Percentiles rank a stretch among this genome's conserved stretches.
These are phyloP conservation scores for Maudiozyma barnettii DNA, from an alignment of 805 yeast genomes.

Conservation along the genomic window DNA sequence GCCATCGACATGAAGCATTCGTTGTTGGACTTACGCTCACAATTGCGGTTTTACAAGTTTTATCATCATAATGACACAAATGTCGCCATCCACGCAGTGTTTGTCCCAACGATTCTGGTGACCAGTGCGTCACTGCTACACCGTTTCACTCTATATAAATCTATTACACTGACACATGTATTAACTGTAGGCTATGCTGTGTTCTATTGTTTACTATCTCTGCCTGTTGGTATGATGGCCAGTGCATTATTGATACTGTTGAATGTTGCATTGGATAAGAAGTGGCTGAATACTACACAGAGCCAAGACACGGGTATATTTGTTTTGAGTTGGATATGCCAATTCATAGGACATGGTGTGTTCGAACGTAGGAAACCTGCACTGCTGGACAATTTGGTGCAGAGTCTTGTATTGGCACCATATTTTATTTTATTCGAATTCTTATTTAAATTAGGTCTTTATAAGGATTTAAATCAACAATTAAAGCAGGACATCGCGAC, in stretches of 20 bases:
- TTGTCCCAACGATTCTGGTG: conserved; percentile 69
- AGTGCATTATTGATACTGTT: conserved; percentile 33
- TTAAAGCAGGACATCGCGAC: conserved; percentile 4
- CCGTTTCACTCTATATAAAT: conserved; percentile 10
- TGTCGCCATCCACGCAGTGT: conserved; percentile 65
- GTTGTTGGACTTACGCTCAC: conserved; percentile 20
- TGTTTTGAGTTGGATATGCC: conserved; percentile 62
- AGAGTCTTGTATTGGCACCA: conserved; percentile 86
- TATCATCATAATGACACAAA: conserved; percentile 48
- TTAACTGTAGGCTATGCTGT: conserved; percentile 39
- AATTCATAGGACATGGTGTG: conserved; percentile 79
- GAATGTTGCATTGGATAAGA: conserved; percentile 15
- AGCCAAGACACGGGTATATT: conserved; percentile 31
- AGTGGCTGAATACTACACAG: conserved; percentile 9
- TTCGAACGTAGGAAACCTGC: conserved; percentile 85
- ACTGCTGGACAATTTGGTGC: conserved; percentile 66
- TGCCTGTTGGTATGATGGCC: conserved; percentile 38
- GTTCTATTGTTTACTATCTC: conserved; percentile 54
- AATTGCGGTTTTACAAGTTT: conserved; percentile 52
- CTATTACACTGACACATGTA: conserved; percentile 39
- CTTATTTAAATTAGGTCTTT: conserved; percentile 57
- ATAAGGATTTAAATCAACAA: conserved; percentile 28
- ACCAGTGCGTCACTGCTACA: conserved; percentile 31
- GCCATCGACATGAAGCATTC: neutral
- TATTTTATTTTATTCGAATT: conserved; percentile 77